Percentiles rank a stretch among this genome's conserved stretches.
These are phyloP conservation scores for Lactifluus hygrophoroides DNA, from an alignment of 768 basidiomycete genomes.

Conservation along the genomic window DNA sequence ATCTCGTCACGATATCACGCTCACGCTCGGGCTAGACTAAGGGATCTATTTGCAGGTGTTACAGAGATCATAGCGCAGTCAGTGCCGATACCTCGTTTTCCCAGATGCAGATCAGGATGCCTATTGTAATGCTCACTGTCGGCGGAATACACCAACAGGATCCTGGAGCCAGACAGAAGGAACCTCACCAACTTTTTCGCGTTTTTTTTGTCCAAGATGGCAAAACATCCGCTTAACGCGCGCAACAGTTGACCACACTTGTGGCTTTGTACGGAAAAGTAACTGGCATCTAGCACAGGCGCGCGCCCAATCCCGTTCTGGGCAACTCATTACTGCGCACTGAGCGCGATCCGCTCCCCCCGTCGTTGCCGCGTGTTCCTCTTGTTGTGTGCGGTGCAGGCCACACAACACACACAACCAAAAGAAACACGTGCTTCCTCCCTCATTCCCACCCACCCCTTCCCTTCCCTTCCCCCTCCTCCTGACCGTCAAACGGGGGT, in stretches of 20 bases:
- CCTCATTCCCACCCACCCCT: background rate
- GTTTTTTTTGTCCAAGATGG: no score
- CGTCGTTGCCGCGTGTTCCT: background rate
- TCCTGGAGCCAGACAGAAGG: no score
- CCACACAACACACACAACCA: background rate
- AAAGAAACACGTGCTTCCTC: background rate
- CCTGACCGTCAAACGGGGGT: background rate
- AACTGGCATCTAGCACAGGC: no score
- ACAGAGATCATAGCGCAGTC: background rate
- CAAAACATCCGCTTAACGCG: no score
- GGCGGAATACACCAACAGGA: no score
- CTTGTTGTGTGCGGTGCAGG: no score
- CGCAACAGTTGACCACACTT: no score
- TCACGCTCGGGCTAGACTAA: background rate
- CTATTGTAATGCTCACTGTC: no score
- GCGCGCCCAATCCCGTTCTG: no score
- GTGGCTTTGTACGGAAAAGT: no score
- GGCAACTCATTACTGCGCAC: no score
- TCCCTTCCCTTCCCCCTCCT: background rate
- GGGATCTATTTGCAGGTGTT: background rate
- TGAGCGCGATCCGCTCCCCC: conserved; percentile 1
- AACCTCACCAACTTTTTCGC: no score
- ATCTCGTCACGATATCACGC: conserved; percentile 4
- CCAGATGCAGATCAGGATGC: background rate
- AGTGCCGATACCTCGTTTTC: conserved; percentile 3